phyloP scores from a whole-genome alignment of 306 rosid species.

The Sicyos baderoa region DNA sequence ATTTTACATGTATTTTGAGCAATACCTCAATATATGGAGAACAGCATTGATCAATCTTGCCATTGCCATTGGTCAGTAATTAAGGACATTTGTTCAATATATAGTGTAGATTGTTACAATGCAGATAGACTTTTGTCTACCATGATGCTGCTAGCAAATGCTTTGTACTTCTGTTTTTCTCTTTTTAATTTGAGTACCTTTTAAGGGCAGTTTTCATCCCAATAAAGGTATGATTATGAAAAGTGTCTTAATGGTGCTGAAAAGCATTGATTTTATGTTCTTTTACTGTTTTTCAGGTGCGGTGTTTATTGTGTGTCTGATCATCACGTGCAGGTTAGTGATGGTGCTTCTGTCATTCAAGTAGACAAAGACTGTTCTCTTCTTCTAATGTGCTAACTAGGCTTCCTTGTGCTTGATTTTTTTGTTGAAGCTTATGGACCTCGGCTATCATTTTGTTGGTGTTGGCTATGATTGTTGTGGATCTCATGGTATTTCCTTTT shows the following conservation, averaged over 20 bases:
- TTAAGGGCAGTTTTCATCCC: background rate
- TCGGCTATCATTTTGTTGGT: slow-evolving; percentile 88
- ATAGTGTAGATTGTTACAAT: background rate
- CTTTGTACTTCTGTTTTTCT: background rate
- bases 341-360: slow-evolving; percentile 14
- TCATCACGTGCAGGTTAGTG: slow-evolving; percentile 79
- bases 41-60: slow-evolving; percentile 88
- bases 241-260: background rate
- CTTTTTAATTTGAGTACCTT: background rate
- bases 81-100: slow-evolving; percentile 13
- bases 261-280: slow-evolving; percentile 23
- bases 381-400: background rate
- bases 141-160: background rate
- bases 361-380: background rate
- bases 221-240: too few relatives aligned
- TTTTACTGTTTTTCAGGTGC: slow-evolving; percentile 64
- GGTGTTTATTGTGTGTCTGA: slow-evolving; percentile 86
- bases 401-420: slow-evolving; percentile 12
- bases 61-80: slow-evolving; percentile 84
- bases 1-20: slow-evolving; percentile 96
- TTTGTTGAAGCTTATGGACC: slow-evolving; percentile 76
- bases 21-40: slow-evolving; percentile 96
- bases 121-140: background rate
- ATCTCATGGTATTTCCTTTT: slow-evolving; percentile 66
- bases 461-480: slow-evolving; percentile 80